These are phyloP conservation scores for Paramecium sexaurelia DNA, from an alignment of 73 alveolate species.

Conservation along the genomic window DNA sequence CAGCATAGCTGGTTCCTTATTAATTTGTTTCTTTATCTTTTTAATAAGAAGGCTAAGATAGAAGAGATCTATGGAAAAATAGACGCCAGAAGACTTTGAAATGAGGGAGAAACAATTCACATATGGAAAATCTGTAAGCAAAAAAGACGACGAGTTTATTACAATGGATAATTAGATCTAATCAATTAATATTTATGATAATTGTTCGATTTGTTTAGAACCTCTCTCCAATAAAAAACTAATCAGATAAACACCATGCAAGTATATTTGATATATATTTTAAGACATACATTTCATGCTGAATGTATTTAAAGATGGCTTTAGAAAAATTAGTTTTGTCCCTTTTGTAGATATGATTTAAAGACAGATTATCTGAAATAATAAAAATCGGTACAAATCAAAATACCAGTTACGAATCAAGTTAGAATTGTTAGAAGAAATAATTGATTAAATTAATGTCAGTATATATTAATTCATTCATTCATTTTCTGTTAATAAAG, in stretches of 20 bases:
- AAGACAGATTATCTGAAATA: not conserved
- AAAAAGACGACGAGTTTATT: not conserved
- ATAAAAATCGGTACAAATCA: not conserved
- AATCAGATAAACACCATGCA: not conserved
- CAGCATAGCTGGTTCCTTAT: not conserved
- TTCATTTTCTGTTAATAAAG: slow-evolving; percentile 5
- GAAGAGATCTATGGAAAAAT: not conserved
- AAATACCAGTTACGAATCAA: not conserved
- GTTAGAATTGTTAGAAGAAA: not conserved
- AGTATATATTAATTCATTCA: not conserved
- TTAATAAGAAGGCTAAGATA: not conserved
- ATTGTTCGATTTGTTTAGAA: slow-evolving; percentile 11
- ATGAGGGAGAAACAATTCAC: not conserved
- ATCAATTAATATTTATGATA: not conserved
- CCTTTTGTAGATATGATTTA: not conserved
- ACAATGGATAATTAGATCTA: not conserved
- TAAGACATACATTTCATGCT: not conserved
- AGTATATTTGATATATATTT: not conserved
- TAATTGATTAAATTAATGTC: not conserved
- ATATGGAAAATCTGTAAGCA: not conserved
- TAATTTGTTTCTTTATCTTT: not conserved
- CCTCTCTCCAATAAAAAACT: not conserved
- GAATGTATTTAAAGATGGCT: slow-evolving; percentile 19
- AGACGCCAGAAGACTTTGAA: not conserved
- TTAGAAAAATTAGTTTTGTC: not conserved